Percentiles rank a stretch among this genome's conserved stretches.
Evolutionary conservation across 1,139 yeast genomes (phyloP).

Genomic region (Zygotorulaspora mrakii): DNA sequence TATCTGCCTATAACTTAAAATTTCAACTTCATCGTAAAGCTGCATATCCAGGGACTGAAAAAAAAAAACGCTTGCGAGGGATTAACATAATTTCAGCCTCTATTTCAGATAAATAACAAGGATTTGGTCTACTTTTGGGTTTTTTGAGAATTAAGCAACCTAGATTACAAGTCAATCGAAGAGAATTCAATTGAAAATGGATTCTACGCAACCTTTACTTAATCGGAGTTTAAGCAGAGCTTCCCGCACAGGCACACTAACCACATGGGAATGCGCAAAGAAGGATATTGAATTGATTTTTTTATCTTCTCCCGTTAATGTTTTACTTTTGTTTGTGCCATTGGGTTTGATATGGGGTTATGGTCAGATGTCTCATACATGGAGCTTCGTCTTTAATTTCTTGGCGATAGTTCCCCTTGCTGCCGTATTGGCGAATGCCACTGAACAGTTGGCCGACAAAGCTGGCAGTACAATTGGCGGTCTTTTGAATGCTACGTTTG

Average conservation of each 20-base stretch:
- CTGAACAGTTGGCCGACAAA: slow-evolving; percentile 84
- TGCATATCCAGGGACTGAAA: neutral
- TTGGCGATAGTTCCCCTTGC: slow-evolving; percentile 92
- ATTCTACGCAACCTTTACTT: slow-evolving; percentile 24
- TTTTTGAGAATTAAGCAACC: neutral
- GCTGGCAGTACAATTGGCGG: slow-evolving; percentile 92
- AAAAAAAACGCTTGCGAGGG: slow-evolving; percentile 2
- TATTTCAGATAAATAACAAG: too few species aligned
- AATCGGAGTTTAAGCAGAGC: slow-evolving; percentile 12
- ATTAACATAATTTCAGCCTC: neutral
- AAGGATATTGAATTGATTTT: slow-evolving; percentile 38
- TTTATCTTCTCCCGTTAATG: slow-evolving; percentile 71
- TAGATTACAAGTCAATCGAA: neutral
- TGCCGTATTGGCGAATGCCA: slow-evolving; percentile 80
- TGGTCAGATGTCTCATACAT: slow-evolving; percentile 47
- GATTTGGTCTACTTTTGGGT: too few species aligned
- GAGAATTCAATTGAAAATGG: slow-evolving; percentile 10
- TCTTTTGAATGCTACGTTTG: slow-evolving; percentile 89
- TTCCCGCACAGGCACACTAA: slow-evolving; percentile 10
- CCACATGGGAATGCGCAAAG: slow-evolving; percentile 15
- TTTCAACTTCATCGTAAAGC: slow-evolving; percentile 1
- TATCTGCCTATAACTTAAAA: neutral
- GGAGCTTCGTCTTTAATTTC: slow-evolving; percentile 72
- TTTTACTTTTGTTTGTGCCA: slow-evolving; percentile 77
- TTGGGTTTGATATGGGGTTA: slow-evolving; percentile 73